Base-by-base conservation (phyloP, 768 basidiomycete genomes). In the Grammothele lineata region DNA sequence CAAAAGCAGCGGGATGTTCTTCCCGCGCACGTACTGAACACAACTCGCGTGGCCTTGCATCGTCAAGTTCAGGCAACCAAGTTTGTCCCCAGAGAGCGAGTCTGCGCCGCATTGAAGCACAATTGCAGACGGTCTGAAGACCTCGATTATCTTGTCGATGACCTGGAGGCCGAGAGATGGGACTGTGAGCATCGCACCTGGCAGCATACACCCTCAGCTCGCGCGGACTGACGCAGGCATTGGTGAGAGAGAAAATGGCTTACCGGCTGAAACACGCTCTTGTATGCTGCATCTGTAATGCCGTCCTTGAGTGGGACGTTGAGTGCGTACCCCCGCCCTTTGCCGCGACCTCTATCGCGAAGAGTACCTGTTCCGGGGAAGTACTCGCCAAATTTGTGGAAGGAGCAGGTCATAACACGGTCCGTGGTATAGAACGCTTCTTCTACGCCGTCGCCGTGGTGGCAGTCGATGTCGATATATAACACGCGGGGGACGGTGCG, bases 391-490 rank as follows among this genome's bases (percentile, higher is more conserved):
- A 89, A 97, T 66, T 97, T 95, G 71, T 98, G 96, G 65, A 99
- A 97, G 43, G 87, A 91, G 59, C 87, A 89, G 3, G 95, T 97
- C 88, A 97, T 93, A 57, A 98, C 96, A 42, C 96, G 76, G 65
- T 98, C 91, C 2, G 92, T 95, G 27, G 91, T 94, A 65, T 96
- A 97, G 72, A 98, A 97, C 1, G 95, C 96, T 60, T 98, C 96
- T 58, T 99, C 96, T 26, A 98, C 96, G 14, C 95, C 95, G 62
- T 98, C 96, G 11, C 96, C 95, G 63, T 99, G 96, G 64, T 98
- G 96, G 40, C 92, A 92, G 66, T 98, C 96, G 48, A 98, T 93
- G 68, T 99, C 95, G 66, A 99, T 86, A 62, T 99, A 98, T 18
- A 99, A 70, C 11, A 99, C 95, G 42, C 96, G 84, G 3, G 89